Evolutionary conservation across 805 yeast genomes (phyloP), one percentile per base, ranked within the genome.

Genomic region (Hanseniaspora jakobsenii): DNA sequence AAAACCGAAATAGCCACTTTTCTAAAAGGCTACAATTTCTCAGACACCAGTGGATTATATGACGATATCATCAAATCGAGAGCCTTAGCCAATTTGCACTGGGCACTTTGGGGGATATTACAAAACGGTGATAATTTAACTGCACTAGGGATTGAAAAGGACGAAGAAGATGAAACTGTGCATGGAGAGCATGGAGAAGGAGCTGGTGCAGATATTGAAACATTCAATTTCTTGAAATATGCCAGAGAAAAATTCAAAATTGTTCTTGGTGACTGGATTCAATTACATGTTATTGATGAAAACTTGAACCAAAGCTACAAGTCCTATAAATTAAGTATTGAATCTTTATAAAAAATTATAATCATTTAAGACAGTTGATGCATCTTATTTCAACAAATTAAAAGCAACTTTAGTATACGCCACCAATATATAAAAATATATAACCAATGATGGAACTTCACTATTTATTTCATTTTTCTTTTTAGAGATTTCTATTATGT

Each of bases 71-170:
- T 74, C 2, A 67, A 69, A 44, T 89, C 96, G 95, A 71, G 95
- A 55, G 76, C 93, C 1, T 66, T 84, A 0, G 89, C 75, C 18
- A 80, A 80, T 38, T 66, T 82, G 8, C 74, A 71, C 56, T 89
- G 98, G 98, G 71, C 80, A 4, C 57, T 87, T 22, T 89, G 98
- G 98, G 97, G 94, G 1, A 70, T 91, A 34, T 72, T 91, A 27
- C 94, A 84, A 59, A 76, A 80, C 51, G 85, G 75, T 14, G 58
- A 47, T 3, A 47, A 44, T 4, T 37, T 35, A 2, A 26, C 24
- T 1, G n/a, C n/a, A n/a, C n/a, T n/a, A n/a, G 32, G 49, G 14
- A 53, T 61, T 44, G 63, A 57, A 22, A 56, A 57, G 13, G 58
- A 63, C 24, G 71, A 66, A 46, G 53, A 65, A 5, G 49, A 47